Base-by-base conservation (phyloP, 2,329 filamentous ascomycete species). In the Truncatella angustata region DNA sequence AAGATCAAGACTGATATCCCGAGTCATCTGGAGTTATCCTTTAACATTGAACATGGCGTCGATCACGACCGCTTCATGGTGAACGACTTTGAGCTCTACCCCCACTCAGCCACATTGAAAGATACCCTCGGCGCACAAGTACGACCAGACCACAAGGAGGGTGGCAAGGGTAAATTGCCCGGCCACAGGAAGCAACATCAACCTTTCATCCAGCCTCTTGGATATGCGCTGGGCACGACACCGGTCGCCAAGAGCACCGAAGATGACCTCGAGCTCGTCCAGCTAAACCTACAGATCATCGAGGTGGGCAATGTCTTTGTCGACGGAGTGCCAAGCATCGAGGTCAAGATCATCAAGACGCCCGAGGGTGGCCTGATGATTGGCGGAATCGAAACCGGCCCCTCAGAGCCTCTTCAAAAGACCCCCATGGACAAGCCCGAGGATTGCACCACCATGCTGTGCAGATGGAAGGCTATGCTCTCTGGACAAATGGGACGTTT, bases 41-140 rank as follows among this genome's bases (percentile, higher is more conserved):
- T 88, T 60, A 70, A 65, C 52, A 65, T 87, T 55, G 73, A 80
- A 14, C 69, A 75, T 54, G 67, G 70, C 26, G 57, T 66, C 36
- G 70, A 70, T 44, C 61, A 63, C 53, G 74, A 79, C 55, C 71
- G 70, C 37, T 70, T 88, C 23, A 62, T 81, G 34, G 60, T 87
- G 52, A 87, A 87, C 66, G 81, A 77, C 52, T 77, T 79, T 54
- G 78, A 82, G 60, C 71, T 88, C 16, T 88, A 84, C 58, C 80
- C 81, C 14, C 68, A 73, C 48, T 66, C 79, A 56, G 70, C 79
- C 62, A 72, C 76, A 1, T 71, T 74, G 63, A 64, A 64, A 56
- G 66, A 68, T 44, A 66, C 68, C 7, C 70, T 84, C 34, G 68
- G 65, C 5, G 80, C 80, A 10, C 60, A 68, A 11, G 74, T 82